Base-by-base conservation (phyloP, 2,329 filamentous ascomycete genomes). In the Trichophyton rubrum region DNA sequence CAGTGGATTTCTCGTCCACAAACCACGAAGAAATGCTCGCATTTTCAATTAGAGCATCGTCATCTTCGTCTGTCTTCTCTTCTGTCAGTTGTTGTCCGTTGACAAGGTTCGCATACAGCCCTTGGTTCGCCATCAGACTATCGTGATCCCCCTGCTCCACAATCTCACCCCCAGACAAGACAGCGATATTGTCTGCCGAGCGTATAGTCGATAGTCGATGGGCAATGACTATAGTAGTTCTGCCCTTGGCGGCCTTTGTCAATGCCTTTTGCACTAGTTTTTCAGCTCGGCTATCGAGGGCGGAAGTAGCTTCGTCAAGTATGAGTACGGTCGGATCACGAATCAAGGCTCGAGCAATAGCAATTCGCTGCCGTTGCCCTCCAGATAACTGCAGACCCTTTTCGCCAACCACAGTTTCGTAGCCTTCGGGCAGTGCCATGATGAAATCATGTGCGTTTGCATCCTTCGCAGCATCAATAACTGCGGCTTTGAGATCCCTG, bases 361-460 rank as follows among this genome's bases (percentile, higher is more conserved):
- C 95, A 89, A 99, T 97, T 62, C 93, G 86, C 74, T 97, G 93
- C 75, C 97, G 97, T 74, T 99, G 93, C 5, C 93, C 93, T 65
- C 93, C 93, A 6, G 93, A 99, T 11, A 99, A 82, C 11, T 91
- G 92, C 64, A 99, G 96, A 8, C 89, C 90, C 63, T 88, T 82
- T 72, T 92, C 88, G 61, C 89, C 90, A n/a, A 95, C 88, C 65
- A 89, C 83, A 0, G 90, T 95, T 65, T 90, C 80, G 67, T 95
- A 95, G 7, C 86, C 86, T 64, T 93, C 84, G 0, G 89, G 88
- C 0, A 95, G 79, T 9, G 78, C 72, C 3, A 78, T 80, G 62
- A 95, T 85, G 71, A 95, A 95, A 64, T 90, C 87, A 68, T 93
- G 88, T 0, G 89, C 89, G 66, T 93, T 63, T 30, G 64, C 64